Evolutionary conservation across 345 rosid genomes (phyloP).

Genomic region (Gossypium mustelinum): DNA sequence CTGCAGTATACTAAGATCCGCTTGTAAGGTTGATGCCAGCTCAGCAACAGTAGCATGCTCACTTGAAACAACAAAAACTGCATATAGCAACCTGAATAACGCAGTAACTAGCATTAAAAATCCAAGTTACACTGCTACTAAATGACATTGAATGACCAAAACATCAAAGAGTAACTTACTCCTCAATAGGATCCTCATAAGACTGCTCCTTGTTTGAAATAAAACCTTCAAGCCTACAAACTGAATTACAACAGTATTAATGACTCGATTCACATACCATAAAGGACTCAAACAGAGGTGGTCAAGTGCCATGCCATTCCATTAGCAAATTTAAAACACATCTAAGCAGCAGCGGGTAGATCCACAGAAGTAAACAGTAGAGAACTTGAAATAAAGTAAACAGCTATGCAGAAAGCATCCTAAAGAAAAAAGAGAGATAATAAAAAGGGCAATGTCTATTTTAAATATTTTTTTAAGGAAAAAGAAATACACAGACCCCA

Average conservation of each 20-base stretch:
- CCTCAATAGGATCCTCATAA: conserved; percentile 98
- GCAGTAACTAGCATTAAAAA: conserved; percentile 19
- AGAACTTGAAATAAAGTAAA: conserved; percentile 1
- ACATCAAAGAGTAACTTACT: conserved; percentile 50
- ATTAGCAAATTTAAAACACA: conserved; percentile 1
- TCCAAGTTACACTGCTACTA: conserved; percentile 11
- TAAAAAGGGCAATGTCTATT: neutral
- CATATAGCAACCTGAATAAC: conserved; percentile 77
- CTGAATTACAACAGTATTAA: conserved; percentile 40
- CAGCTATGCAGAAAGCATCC: neutral
- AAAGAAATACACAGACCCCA: neutral
- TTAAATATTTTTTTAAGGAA: neutral
- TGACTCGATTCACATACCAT: conserved; percentile 17
- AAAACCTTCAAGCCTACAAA: conserved; percentile 97
- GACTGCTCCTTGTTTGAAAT: conserved; percentile 98
- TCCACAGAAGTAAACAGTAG: neutral
- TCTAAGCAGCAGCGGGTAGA: conserved; percentile 2
- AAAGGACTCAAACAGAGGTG: conserved; percentile 19
- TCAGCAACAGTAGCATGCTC: conserved; percentile 97
- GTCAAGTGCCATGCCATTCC: neutral
- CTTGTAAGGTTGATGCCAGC: conserved; percentile 93
- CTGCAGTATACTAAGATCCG: conserved; percentile 85
- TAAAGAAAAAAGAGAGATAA: neutral
- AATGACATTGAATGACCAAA: conserved; percentile 6
- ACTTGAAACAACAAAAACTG: conserved; percentile 94